phyloP scores from a whole-genome alignment of 2,329 filamentous ascomycete species.

The Nannizzia gypsea region DNA sequence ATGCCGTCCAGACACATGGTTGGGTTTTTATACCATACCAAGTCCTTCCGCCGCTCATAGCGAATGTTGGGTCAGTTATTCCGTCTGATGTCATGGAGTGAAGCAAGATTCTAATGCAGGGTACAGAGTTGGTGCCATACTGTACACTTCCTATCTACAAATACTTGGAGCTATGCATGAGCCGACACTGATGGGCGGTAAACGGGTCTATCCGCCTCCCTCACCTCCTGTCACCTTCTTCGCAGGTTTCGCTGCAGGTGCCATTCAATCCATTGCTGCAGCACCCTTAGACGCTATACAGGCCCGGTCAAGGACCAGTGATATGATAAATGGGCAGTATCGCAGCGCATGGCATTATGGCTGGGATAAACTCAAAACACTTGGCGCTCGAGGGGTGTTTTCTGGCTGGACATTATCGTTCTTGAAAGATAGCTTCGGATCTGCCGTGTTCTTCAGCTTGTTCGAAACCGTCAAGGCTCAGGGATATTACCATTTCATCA shows the following conservation, averaged over 20 bases:
- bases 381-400: constrained; percentile 50
- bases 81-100: neutral
- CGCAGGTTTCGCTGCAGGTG: constrained; percentile 48
- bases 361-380: constrained; percentile 44
- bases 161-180: constrained; percentile 46
- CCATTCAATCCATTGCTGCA: constrained; percentile 49
- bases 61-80: constrained; percentile 44
- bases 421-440: constrained; percentile 49
- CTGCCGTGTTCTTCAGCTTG: constrained; percentile 49
- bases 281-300: constrained; percentile 54
- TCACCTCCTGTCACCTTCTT: constrained; percentile 42
- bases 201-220: constrained; percentile 50
- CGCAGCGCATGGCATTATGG: constrained; percentile 54
- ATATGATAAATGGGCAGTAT: constrained; percentile 48
- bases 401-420: constrained; percentile 51
- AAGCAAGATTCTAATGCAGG: neutral
- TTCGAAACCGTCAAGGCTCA: constrained; percentile 55
- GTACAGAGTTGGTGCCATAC: constrained; percentile 45
- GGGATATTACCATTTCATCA: constrained; percentile 49
- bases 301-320: constrained; percentile 48
- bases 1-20: constrained; percentile 50
- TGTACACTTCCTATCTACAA: constrained; percentile 54
- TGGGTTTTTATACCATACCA: constrained; percentile 55
- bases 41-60: constrained; percentile 50
- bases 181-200: constrained; percentile 44